Evolutionary conservation across 192 early-diverging fungal genomes (phyloP), one percentile per base, ranked within the genome.

Genomic region (Gigaspora rosea): DNA sequence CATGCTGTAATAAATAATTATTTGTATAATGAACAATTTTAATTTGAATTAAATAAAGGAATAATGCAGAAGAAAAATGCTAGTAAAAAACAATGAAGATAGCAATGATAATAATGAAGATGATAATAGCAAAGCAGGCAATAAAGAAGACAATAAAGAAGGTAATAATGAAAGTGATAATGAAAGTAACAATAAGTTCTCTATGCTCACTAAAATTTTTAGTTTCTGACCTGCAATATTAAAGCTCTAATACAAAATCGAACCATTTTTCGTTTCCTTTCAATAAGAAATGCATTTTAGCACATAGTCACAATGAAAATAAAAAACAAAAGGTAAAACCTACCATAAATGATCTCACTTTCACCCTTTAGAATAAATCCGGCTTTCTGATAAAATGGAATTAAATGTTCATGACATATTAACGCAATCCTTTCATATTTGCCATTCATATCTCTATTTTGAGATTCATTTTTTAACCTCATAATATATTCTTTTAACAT

Each of bases 301-400:
- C 10, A 22, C 8, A 20, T 22, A 20, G 20, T 54, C 15, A 27
- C 35, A 46, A 20, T 36, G 6, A n/a, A n/a, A n/a, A 58, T 7
- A 20, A 46, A 62, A 47, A 47, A 49, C 3, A 22, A 33, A 22
- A n/a, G 13, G 54, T 32, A 58, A 33, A 59, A 41, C 9, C n/a
- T 51, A 76, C 90, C 92, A 78, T 92, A 90, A 7, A 84, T 82
- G 5, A 94, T 88, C 12, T 51, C 52, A n/a, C 90, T 91, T 56
- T 73, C 75, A 22, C 92, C 91, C 0, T 88, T 77, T 3, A 76
- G 75, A 33, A 67, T 78, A 71, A 90, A 94, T 2, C 91, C 92
- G n/a, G 82, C 88, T 33, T 83, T 85, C 73, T 83, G 78, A 80
- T 94, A 94, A 22, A 94, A 77, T 0, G 79, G 76, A 13, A 91